Percentiles rank a stretch among this genome's conserved stretches.
These are phyloP conservation scores for Pistacia integerrima DNA, from an alignment of 345 rosid species.

Conservation along the genomic window DNA sequence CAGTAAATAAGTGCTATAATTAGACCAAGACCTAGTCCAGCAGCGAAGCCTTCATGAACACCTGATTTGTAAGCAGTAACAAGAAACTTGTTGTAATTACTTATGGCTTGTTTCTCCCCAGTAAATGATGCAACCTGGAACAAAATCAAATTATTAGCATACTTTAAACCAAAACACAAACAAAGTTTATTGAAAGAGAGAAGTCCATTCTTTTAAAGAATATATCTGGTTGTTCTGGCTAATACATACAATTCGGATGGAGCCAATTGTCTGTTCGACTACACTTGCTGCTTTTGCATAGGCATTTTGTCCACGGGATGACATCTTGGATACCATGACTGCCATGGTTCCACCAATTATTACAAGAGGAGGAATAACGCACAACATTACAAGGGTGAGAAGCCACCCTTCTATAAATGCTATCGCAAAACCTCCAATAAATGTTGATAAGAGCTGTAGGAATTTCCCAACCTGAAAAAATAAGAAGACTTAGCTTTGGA, in stretches of 20 bases:
- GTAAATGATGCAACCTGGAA: slow-evolving; percentile 88
- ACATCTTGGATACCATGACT: slow-evolving; percentile 51
- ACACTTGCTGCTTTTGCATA: slow-evolving; percentile 73
- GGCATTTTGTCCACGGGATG: slow-evolving; percentile 68
- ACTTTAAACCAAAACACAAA: neutral
- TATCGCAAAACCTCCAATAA: slow-evolving; percentile 73
- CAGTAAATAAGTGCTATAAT: slow-evolving; percentile 44
- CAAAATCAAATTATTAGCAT: neutral
- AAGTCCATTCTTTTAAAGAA: neutral
- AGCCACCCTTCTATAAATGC: slow-evolving; percentile 89
- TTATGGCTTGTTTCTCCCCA: slow-evolving; percentile 80
- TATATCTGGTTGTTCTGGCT: neutral
- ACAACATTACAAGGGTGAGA: slow-evolving; percentile 70
- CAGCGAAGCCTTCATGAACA: slow-evolving; percentile 58
- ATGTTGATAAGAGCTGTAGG: slow-evolving; percentile 66
- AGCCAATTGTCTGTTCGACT: slow-evolving; percentile 79
- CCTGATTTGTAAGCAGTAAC: slow-evolving; percentile 66
- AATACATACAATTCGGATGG: slow-evolving; percentile 72
- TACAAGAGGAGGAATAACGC: slow-evolving; percentile 70
- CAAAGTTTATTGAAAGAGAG: neutral
- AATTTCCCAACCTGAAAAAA: slow-evolving; percentile 80
- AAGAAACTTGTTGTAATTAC: slow-evolving; percentile 56
- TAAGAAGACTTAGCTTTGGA: neutral
- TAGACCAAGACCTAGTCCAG: slow-evolving; percentile 72
- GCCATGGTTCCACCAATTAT: slow-evolving; percentile 62